These are phyloP conservation scores for Nemania abortiva DNA, from an alignment of 2,329 filamentous ascomycete genomes.

Conservation along the genomic window DNA sequence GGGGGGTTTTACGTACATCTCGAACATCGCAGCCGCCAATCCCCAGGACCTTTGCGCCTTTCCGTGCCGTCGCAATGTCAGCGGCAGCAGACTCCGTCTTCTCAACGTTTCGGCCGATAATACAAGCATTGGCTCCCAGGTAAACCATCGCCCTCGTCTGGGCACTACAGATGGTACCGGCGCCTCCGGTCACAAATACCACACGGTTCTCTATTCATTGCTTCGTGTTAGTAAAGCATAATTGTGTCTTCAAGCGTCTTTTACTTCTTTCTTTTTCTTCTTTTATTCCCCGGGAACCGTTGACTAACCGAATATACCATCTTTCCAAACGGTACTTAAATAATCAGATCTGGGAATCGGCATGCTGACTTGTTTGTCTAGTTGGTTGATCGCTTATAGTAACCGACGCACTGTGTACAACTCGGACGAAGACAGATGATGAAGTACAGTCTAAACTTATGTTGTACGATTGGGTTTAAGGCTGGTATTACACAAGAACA, in stretches of 20 bases:
- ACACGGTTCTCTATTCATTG: slow-evolving; percentile 79
- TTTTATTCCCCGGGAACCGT: not conserved
- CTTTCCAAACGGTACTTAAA: slow-evolving; percentile 84
- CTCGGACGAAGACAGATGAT: slow-evolving; percentile 19
- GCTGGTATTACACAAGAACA: slow-evolving; percentile 1
- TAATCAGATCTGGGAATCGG: slow-evolving; percentile 78
- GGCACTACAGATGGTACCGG: slow-evolving; percentile 92
- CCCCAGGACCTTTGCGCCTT: slow-evolving; percentile 86
- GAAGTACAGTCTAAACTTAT: slow-evolving; percentile 13
- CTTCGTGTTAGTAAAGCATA: slow-evolving; percentile 24
- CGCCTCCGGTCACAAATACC: slow-evolving; percentile 94
- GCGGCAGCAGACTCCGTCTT: slow-evolving; percentile 86
- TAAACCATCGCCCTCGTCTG: slow-evolving; percentile 93
- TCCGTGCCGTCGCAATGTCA: slow-evolving; percentile 83
- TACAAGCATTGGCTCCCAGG: slow-evolving; percentile 92
- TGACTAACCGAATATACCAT: slow-evolving; percentile 83
- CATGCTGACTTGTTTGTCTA: slow-evolving; percentile 62
- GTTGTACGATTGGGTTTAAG: not conserved
- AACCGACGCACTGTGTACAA: slow-evolving; percentile 18
- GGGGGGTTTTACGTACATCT: slow-evolving; percentile 61
- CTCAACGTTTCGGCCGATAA: slow-evolving; percentile 87
- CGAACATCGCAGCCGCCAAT: slow-evolving; percentile 86
- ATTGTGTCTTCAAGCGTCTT: not conserved
- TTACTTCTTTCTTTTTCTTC: not conserved
- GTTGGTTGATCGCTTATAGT: not conserved